Percentiles rank a stretch among this genome's conserved stretches.
These are phyloP conservation scores for Trichodelitschia bisporula DNA, from an alignment of 495 filamentous ascomycete genomes.

Conservation along the genomic window DNA sequence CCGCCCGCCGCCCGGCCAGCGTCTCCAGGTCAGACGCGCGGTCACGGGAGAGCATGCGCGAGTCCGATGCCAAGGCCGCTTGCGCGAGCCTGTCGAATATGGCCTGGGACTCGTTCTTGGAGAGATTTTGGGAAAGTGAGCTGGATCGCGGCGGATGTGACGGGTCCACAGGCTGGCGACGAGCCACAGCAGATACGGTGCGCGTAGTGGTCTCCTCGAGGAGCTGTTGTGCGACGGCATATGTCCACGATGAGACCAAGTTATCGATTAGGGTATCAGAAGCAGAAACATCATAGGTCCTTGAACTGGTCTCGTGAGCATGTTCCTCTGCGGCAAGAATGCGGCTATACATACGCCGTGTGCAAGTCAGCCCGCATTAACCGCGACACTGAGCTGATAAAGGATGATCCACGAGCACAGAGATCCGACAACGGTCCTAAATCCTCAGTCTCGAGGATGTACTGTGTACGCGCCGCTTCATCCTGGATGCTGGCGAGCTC, in stretches of 20 bases:
- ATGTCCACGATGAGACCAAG: slow-evolving; percentile 64
- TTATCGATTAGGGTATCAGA: slow-evolving; percentile 50
- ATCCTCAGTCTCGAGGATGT: slow-evolving; percentile 34
- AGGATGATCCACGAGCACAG: slow-evolving; percentile 51
- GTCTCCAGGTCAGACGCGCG: slow-evolving; percentile 28
- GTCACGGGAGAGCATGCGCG: background rate
- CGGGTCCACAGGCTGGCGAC: slow-evolving; percentile 6
- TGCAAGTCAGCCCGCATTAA: slow-evolving; percentile 59
- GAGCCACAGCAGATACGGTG: slow-evolving; percentile 4
- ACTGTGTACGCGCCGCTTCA: slow-evolving; percentile 9
- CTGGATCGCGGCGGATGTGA: slow-evolving; percentile 2
- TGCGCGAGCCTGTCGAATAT: no score
- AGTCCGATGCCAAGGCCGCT: no score
- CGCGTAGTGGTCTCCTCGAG: slow-evolving; percentile 45
- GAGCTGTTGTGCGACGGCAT: slow-evolving; percentile 52
- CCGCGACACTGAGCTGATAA: slow-evolving; percentile 51
- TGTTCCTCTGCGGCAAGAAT: no score
- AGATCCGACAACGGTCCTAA: slow-evolving; percentile 55
- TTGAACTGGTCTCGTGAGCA: no score
- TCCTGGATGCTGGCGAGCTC: slow-evolving; percentile 6
- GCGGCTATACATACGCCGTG: no score
- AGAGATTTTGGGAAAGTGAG: slow-evolving; percentile 2
- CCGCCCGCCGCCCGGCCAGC: slow-evolving; percentile 57
- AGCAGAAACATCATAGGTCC: no score
- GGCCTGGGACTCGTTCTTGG: background rate